Evolutionary conservation across 805 yeast species (phyloP).

Genomic region (Cephaloascus albidus): DNA sequence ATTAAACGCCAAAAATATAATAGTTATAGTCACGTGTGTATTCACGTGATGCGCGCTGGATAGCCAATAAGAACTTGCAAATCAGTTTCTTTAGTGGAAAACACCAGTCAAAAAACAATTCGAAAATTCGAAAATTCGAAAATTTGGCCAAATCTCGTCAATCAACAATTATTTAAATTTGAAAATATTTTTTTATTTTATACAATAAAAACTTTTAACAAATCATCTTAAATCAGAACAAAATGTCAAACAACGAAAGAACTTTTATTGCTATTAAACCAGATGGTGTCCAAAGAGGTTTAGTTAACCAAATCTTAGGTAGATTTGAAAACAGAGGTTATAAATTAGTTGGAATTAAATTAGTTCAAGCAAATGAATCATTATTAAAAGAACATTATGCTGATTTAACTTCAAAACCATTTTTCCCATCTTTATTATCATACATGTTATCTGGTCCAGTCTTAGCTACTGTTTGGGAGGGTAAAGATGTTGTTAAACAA

Average conservation of each 20-base stretch:
- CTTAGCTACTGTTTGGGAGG: slow-evolving; percentile 99
- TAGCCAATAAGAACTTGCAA: too few relatives aligned
- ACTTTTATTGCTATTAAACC: slow-evolving; percentile 93
- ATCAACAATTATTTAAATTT: slow-evolving; percentile 1
- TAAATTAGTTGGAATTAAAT: slow-evolving; percentile 94
- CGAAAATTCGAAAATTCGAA: too few relatives aligned
- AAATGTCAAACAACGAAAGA: slow-evolving; percentile 70
- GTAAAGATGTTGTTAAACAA: slow-evolving; percentile 98
- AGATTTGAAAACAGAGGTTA: slow-evolving; percentile 97
- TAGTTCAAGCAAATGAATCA: slow-evolving; percentile 78
- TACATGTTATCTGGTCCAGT: slow-evolving; percentile 99
- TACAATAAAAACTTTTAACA: slow-evolving; percentile 1
- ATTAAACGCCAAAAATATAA: too few relatives aligned
- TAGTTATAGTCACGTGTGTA: too few relatives aligned
- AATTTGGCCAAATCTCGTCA: too few relatives aligned
- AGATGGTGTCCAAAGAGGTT: slow-evolving; percentile 99
- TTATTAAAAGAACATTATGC: slow-evolving; percentile 90
- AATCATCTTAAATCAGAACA: slow-evolving; percentile 5
- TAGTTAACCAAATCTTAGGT: slow-evolving; percentile 78
- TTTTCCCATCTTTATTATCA: slow-evolving; percentile 92
- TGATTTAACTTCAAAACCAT: slow-evolving; percentile 92
- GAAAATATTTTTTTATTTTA: too few relatives aligned
- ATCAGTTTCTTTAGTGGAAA: too few relatives aligned
- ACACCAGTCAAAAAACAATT: too few relatives aligned
- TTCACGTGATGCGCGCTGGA: too few relatives aligned